Evolutionary conservation across 768 basidiomycete genomes (phyloP).

Genomic region (Daedaleopsis sinensis): DNA sequence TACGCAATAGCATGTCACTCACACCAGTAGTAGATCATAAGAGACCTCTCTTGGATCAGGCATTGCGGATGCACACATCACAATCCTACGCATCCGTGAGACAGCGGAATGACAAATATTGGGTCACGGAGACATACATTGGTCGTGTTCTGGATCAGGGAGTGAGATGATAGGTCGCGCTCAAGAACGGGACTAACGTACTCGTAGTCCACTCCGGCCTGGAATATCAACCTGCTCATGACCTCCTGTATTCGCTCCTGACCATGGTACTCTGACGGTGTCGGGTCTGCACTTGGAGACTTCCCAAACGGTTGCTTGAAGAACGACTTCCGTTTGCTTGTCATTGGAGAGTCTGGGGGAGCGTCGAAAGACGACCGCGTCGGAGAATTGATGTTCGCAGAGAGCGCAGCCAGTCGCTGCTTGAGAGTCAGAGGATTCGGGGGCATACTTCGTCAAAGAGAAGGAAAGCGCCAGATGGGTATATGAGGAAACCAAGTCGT

Average conservation of each 20-base stretch:
- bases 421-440: conserved; percentile 50
- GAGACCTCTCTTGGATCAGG: conserved; percentile 78
- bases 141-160: conserved; percentile 70
- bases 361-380: conserved; percentile 24
- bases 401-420: conserved; percentile 67
- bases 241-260: conserved; percentile 61
- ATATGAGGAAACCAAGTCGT: background rate
- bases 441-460: conserved; percentile 10
- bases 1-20: conserved; percentile 34
- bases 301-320: conserved; percentile 59
- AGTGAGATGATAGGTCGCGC: conserved; percentile 1
- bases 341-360: conserved; percentile 29
- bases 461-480: background rate
- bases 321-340: conserved; percentile 36
- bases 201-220: conserved; percentile 91
- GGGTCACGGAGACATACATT: conserved; percentile 58
- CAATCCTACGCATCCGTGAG: conserved; percentile 55
- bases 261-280: conserved; percentile 26
- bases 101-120: background rate
- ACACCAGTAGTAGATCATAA: conserved; percentile 79
- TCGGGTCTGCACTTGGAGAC: conserved; percentile 32
- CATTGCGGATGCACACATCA: conserved; percentile 79
- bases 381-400: conserved; percentile 45
- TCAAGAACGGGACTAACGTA: conserved; percentile 41
- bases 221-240: conserved; percentile 76